Evolutionary conservation across 495 filamentous ascomycete genomes (phyloP).

Genomic region (Parmelia sp.): DNA sequence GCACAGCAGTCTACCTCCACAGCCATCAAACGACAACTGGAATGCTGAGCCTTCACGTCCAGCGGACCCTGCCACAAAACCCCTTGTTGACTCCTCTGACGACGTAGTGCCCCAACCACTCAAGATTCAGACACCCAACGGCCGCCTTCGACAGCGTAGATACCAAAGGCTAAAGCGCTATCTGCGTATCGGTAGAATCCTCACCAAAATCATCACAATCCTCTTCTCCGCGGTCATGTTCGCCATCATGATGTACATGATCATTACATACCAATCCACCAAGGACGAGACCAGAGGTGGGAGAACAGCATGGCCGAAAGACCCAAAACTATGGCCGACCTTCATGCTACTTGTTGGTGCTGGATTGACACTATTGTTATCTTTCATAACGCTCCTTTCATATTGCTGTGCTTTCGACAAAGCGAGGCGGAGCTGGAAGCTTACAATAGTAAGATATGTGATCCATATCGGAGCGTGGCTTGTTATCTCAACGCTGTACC

Average conservation of each 20-base stretch:
- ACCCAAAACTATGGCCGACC: conserved; percentile 23
- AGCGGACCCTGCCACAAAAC: neutral
- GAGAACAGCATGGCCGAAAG: conserved; percentile 17
- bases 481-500: conserved; percentile 18
- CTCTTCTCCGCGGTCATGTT: conserved; percentile 18
- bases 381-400: conserved; percentile 10
- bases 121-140: neutral
- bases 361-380: conserved; percentile 17
- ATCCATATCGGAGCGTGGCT: conserved; percentile 22
- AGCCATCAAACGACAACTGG: neutral
- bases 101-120: neutral
- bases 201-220: conserved; percentile 10
- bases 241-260: conserved; percentile 14
- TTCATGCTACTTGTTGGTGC: conserved; percentile 20
- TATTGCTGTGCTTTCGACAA: conserved; percentile 19
- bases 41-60: neutral
- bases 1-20: neutral
- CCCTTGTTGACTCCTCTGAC: neutral
- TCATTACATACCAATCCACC: conserved; percentile 13
- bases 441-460: conserved; percentile 18
- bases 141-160: conserved; percentile 5
- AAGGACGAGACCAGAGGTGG: conserved; percentile 8
- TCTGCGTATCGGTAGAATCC: conserved; percentile 11
- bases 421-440: conserved; percentile 21
- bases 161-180: conserved; percentile 15